A percentile compares a stretch with the other conserved stretches of the same genome.
These are phyloP conservation scores for Aquilaria agallochum DNA, from an alignment of 441 rosid genomes.

Conservation along the genomic window DNA sequence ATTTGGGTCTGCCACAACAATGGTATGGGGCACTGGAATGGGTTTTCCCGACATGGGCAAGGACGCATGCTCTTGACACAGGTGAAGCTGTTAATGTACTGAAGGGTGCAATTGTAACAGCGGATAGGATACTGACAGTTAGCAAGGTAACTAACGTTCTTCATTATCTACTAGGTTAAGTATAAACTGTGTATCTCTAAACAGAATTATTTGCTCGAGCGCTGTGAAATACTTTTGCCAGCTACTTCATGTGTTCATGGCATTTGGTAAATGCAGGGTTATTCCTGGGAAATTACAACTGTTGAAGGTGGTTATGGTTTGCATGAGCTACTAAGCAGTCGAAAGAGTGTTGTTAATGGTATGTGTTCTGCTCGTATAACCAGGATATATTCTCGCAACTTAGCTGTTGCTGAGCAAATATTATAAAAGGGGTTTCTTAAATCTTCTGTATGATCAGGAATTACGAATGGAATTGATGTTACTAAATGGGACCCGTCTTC, in stretches of 20 bases:
- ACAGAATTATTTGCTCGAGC: too few relatives aligned
- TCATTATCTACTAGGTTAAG: too few relatives aligned
- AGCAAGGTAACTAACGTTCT: slow-evolving; percentile 61
- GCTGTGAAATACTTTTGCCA: too few relatives aligned
- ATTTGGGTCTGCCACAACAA: slow-evolving; percentile 74
- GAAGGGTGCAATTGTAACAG: slow-evolving; percentile 92
- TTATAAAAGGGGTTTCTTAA: neutral
- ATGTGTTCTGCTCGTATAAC: slow-evolving; percentile 11
- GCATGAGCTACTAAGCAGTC: slow-evolving; percentile 63
- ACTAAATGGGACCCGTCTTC: slow-evolving; percentile 84
- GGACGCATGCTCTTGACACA: slow-evolving; percentile 98
- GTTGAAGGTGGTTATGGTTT: slow-evolving; percentile 94
- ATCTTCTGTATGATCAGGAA: slow-evolving; percentile 41
- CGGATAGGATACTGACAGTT: slow-evolving; percentile 87
- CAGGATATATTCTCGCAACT: neutral
- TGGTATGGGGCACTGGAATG: slow-evolving; percentile 95
- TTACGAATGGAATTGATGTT: slow-evolving; percentile 82
- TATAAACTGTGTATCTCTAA: too few relatives aligned
- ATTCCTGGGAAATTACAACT: slow-evolving; percentile 96
- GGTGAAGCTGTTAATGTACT: slow-evolving; percentile 96
- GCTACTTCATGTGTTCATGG: neutral
- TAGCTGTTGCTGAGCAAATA: slow-evolving; percentile 1
- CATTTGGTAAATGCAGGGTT: slow-evolving; percentile 54
- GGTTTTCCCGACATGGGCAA: slow-evolving; percentile 98
- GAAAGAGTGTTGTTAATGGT: slow-evolving; percentile 82